Conservation (phyloP, 1,284 basidiomycete genomes). For the Pterulicium gracile region DNA sequence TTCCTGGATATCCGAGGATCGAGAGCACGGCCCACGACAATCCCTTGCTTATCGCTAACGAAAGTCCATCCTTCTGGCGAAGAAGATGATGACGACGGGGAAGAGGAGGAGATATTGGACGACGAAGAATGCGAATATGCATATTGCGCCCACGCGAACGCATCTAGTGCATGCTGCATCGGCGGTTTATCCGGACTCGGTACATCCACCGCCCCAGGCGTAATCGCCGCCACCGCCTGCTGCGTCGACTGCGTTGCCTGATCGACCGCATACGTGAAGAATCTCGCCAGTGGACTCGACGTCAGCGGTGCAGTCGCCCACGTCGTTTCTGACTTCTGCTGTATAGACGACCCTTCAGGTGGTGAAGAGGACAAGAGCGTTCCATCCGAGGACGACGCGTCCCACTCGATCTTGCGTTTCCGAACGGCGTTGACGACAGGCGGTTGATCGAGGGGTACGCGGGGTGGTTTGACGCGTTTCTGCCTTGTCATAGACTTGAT, state of each 20-base stretch:
- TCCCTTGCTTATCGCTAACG: conserved; percentile 71
- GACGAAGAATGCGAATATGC: conserved; percentile 53
- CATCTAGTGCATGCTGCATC: conserved; percentile 72
- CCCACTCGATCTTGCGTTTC: conserved; percentile 58
- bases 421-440: conserved; percentile 70
- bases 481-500: conserved; percentile 73
- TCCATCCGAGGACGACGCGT: conserved; percentile 24
- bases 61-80: conserved; percentile 57
- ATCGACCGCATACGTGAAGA: conserved; percentile 68
- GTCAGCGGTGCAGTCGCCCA: conserved; percentile 50
- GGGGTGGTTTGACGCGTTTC: conserved; percentile 79
- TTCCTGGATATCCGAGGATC: conserved; percentile 67
- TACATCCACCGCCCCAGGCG: conserved; percentile 37
- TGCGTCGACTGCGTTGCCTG: conserved; percentile 62
- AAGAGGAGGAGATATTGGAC: too few species aligned
- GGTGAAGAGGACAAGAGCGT: conserved; percentile 13
- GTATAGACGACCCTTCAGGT: conserved; percentile 13
- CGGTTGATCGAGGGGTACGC: conserved; percentile 89
- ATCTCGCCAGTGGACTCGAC: conserved; percentile 59
- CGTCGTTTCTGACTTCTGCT: conserved; percentile 12
- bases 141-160: conserved; percentile 69
- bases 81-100: conserved; percentile 1
- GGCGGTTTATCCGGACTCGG: conserved; percentile 49
- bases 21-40: conserved; percentile 29
- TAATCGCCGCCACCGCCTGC: conserved; percentile 61